These are phyloP conservation scores for Gaultheria prostrata DNA, from an alignment of 148 eudicot genomes.

Conservation along the genomic window DNA sequence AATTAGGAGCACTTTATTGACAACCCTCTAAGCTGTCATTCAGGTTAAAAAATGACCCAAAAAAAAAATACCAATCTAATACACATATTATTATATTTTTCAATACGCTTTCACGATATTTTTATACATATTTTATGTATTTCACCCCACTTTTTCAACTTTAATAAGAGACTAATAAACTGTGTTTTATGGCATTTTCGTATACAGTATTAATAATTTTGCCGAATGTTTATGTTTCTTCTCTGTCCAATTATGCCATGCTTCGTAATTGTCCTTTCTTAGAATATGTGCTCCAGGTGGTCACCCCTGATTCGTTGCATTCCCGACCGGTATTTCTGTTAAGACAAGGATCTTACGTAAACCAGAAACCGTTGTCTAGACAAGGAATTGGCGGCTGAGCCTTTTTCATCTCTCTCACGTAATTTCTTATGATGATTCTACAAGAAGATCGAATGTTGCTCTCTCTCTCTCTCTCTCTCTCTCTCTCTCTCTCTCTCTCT, in stretches of 20 bases:
- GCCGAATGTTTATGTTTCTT: background rate
- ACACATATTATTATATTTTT: too few species aligned
- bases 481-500: too few species aligned
- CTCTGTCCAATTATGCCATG: constrained; percentile 18
- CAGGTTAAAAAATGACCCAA: too few species aligned
- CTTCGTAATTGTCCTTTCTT: constrained; percentile 26
- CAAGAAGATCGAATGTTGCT: background rate
- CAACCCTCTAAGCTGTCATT: too few species aligned
- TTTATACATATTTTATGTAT: too few species aligned
- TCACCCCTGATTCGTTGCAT: constrained; percentile 6
- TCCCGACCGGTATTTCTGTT: constrained; percentile 1
- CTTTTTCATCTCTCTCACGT: background rate
- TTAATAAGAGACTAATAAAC: background rate
- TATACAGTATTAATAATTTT: background rate
- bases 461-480: background rate
- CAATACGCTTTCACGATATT: too few species aligned
- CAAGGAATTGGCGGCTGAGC: constrained; percentile 8
- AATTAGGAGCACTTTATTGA: too few species aligned
- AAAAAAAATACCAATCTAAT: too few species aligned
- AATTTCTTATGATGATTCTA: background rate
- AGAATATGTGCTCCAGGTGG: constrained; percentile 23
- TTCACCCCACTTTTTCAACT: background rate
- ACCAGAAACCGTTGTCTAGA: background rate
- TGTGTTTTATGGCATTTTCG: background rate
- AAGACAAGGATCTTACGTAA: constrained; percentile 6